Evolutionary conservation across 2,329 filamentous ascomycete species (phyloP), one percentile per base, ranked within the genome.

Genomic region (Tolypocladium pustulatum): DNA sequence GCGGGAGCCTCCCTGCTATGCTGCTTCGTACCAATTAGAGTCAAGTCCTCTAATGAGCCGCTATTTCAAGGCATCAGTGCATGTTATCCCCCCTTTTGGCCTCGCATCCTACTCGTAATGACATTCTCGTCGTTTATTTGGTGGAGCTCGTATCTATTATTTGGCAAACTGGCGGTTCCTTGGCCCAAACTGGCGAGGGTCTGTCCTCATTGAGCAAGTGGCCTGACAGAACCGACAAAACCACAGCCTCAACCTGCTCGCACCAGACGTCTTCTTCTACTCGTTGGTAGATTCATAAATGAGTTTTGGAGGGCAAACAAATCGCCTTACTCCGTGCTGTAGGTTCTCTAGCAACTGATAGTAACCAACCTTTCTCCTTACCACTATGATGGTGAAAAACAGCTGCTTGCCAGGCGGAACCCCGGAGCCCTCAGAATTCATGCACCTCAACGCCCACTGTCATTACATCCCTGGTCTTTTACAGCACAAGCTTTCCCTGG

Each of bases 401-500:
- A n/a, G 7, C 30, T 13, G 46, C 46, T 9, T 32, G 49, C 30
- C 17, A 34, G 27, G 30, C 30, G 15, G 2, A 5, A 20, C 15
- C 25, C 13, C 17, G 25, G 43, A 22, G 20, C 40, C 40, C 20
- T 40, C 20, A 22, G 8, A 12, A 13, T 20, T 32, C 49, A n/a
- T 32, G 8, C 49, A 17, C 49, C 49, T 34, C 27, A 32, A 52
- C 49, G 30, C 49, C 49, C 4, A 34, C 36, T 53, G 20, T 15
- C 49, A 3, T 15, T 22, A 20, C 20, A n/a, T 32, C 30, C 30
- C 49, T 22, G 22, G 9, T 53, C 30, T 30, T 27, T 62, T 55
- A 67, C 55, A 64, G 27, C 46, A 65, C 43, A 30, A 67, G 56
- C 60, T 65, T 69, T 7, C 67, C 73, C 52, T 66, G 68, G 0